A percentile compares a stretch with the other conserved stretches of the same genome.
Evolutionary conservation across 306 rosid species (phyloP).

Genomic region (Canavalia ensiformis): DNA sequence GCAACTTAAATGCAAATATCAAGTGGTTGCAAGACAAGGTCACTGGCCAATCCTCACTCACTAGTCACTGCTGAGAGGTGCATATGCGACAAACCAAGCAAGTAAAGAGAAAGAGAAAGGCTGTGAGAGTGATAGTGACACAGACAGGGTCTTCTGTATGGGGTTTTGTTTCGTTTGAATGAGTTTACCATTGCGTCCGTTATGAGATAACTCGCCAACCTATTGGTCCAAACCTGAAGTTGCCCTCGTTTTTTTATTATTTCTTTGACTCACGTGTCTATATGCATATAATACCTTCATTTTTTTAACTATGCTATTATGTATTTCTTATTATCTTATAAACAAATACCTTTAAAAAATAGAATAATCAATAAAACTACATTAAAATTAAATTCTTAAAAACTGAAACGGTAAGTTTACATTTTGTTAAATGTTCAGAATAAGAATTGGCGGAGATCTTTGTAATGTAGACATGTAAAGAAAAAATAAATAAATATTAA

Average conservation of each 20-base stretch:
- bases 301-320: background rate
- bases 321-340: background rate
- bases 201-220: background rate
- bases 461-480: no score
- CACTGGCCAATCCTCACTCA: background rate
- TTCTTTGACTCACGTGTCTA: slow-evolving; percentile 14
- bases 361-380: no score
- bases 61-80: background rate
- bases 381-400: background rate
- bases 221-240: background rate
- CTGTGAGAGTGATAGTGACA: slow-evolving; percentile 17
- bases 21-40: slow-evolving; percentile 3
- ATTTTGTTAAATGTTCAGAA: no score
- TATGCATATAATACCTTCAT: background rate
- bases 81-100: background rate
- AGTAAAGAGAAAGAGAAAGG: background rate
- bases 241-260: slow-evolving; percentile 25
- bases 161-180: background rate
- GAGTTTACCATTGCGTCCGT: background rate
- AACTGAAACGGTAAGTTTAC: no score
- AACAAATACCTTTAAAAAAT: background rate
- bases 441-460: no score
- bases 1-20: background rate
- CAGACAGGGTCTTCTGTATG: background rate
- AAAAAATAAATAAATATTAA: background rate